Percentiles rank a stretch among this genome's conserved stretches.
Conservation (phyloP, 805 yeast genomes). For the Zygoascus biomembranicola region DNA sequence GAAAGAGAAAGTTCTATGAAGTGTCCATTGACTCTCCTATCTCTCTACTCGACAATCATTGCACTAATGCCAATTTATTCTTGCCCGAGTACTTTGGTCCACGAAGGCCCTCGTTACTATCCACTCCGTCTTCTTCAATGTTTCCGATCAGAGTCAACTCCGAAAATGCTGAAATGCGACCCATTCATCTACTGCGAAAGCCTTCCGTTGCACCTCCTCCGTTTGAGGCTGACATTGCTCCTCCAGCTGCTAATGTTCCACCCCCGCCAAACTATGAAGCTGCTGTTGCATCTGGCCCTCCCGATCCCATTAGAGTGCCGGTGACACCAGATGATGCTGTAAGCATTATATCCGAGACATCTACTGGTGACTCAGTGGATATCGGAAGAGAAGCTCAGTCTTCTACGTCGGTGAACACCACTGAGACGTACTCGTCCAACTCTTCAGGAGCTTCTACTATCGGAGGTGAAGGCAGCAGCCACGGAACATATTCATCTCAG, state of each 20-base stretch:
- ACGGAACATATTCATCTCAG: neutral
- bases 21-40: constrained; percentile 93
- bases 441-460: neutral
- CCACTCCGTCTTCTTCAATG: constrained; percentile 9
- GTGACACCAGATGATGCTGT: neutral
- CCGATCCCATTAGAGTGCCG: neutral
- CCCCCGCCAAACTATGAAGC: constrained; percentile 15
- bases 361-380: neutral
- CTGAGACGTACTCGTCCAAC: neutral
- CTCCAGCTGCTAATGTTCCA: constrained; percentile 7
- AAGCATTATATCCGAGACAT: neutral
- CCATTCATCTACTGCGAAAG: constrained; percentile 45
- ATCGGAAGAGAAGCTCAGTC: neutral
- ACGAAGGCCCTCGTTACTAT: constrained; percentile 12
- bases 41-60: constrained; percentile 64
- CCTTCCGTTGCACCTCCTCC: constrained; percentile 61
- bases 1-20: constrained; percentile 83
- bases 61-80: constrained; percentile 34
- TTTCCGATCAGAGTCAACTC: constrained; percentile 3
- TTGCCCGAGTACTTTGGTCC: constrained; percentile 30
- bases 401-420: neutral
- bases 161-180: constrained; percentile 26
- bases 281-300: constrained; percentile 6
- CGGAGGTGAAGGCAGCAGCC: neutral
- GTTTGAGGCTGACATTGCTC: constrained; percentile 29